Evolutionary conservation across 441 rosid genomes (phyloP), one percentile per base, ranked within the genome.

Genomic region (Bruguiera hainesii): DNA sequence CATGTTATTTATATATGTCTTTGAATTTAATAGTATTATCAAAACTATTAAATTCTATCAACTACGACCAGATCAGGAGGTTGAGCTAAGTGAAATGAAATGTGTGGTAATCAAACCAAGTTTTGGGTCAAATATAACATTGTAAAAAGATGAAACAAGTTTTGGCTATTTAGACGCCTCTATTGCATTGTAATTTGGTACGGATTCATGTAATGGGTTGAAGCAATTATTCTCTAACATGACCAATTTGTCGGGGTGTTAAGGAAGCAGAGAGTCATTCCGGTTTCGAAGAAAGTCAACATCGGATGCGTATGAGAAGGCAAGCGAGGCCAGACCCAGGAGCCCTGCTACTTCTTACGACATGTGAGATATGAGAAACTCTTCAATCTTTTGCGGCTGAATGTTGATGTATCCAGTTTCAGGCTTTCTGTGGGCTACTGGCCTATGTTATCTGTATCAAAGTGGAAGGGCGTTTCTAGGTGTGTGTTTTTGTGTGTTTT

Each of bases 201-300:
- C 48, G 48, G 18, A 42, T 10, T 37, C 15, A 10, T 37, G 46
- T 37, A 37, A 10, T 37, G 46, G 46, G 46, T 2, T 9, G 46
- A 13, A 33, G 37, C 37, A 33, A 7, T 33, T 7, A 7, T 13
- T 42, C 31, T 21, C 55, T 62, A 25, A 62, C 65, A 13, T 6
- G 28, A n/a, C 23, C 42, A 23, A n/a, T 53, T 55, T 18, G 23
- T 60, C 39, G 82, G 87, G 89, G 70, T 65, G 52, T 39, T 8
- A 11, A 85, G 88, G 89, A 73, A 80, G 87, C 66, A 85, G 85
- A 79, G 96, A 87, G 78, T 69, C 93, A 29, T 88, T 79, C 71
- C 84, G 93, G 69, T 87, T 89, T 80, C 82, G 95, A 66, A 81
- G 98, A 68, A 74, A 80, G 78, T 93, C 97, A 8, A 61, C 89